Base-by-base conservation (phyloP, 495 filamentous ascomycete species). In the Daldinia grandis region DNA sequence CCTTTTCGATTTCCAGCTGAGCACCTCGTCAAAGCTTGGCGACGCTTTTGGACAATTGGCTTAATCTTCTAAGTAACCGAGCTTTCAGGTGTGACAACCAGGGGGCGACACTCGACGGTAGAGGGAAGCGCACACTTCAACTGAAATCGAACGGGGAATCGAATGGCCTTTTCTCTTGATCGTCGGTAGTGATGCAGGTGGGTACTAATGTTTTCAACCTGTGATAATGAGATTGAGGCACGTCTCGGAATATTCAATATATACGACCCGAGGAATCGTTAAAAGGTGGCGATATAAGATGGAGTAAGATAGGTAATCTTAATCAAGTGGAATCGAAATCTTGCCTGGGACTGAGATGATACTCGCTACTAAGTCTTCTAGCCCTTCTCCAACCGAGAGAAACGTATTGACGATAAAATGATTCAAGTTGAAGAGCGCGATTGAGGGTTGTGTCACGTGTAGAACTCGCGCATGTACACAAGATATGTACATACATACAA, bases 111-210 rank as follows among this genome's bases (percentile, higher is more conserved):
- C 19, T 19, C 38, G 28, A 54, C 24, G 21, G 49, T 17, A 21
- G 42, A 54, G 19, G 49, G 8, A 24, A 38, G 35, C 17, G 50
- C 55, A 64, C 24, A 68, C 60, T 44, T 68, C 5, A 28, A 68
- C 38, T 37, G 50, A 37, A 58, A 38, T 30, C 37, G 44, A 65
- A 62, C n/a, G 3, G 24, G 17, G 10, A 47, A 47, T 47, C 8
- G 42, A 24, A 47, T 25, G 15, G 50, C 33, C 14, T 15, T 66
- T 54, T 44, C 42, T 42, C 44, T 42, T 54, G 65, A 69, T 62
- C 35, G 65, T 57, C 70, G 70, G 70, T 69, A 66, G 70, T 73
- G 70, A 69, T 73, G 70, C 70, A 59, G 70, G 70, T 73, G 70
- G 70, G 56, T 62, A 73, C 65, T 28, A 38, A 55, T 65, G 31